Evolutionary conservation across 805 yeast genomes (phyloP).

Genomic region (Suhomyces vadensis): DNA sequence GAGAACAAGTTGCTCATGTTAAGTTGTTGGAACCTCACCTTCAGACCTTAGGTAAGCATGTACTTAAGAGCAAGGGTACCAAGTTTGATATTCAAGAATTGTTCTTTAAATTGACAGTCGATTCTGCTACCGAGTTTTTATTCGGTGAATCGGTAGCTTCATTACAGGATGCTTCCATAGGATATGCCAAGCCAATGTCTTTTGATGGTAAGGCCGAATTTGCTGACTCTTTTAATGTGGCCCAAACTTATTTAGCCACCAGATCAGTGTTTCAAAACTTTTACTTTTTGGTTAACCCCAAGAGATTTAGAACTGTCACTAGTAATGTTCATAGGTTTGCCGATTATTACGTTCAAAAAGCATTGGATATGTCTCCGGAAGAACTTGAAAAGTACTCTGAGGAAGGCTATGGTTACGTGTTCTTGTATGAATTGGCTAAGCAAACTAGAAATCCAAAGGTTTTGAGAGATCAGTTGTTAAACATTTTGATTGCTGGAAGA

Average conservation of each 20-base stretch:
- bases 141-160: slow-evolving; percentile 41
- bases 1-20: slow-evolving; percentile 46
- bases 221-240: slow-evolving; percentile 34
- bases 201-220: slow-evolving; percentile 36
- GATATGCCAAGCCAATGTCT: slow-evolving; percentile 14
- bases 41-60: slow-evolving; percentile 34
- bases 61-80: slow-evolving; percentile 26
- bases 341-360: slow-evolving; percentile 41
- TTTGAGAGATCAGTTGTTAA: slow-evolving; percentile 52
- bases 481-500: slow-evolving; percentile 54
- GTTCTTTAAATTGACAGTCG: slow-evolving; percentile 41
- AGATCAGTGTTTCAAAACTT: slow-evolving; percentile 21
- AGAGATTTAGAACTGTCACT: slow-evolving; percentile 17
- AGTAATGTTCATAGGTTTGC: slow-evolving; percentile 33
- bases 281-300: slow-evolving; percentile 18
- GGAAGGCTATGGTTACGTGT: slow-evolving; percentile 47
- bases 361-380: slow-evolving; percentile 31
- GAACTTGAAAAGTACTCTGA: slow-evolving; percentile 32
- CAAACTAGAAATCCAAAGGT: slow-evolving; percentile 48
- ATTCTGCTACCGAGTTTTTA: slow-evolving; percentile 43
- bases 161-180: slow-evolving; percentile 21
- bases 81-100: slow-evolving; percentile 40
- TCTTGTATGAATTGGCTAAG: slow-evolving; percentile 49
- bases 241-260: slow-evolving; percentile 33
- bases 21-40: slow-evolving; percentile 41